Percentiles rank a stretch among this genome's conserved stretches.
phyloP scores from a whole-genome alignment of 371 early-diverging fungal genomes.

The Circinella umbellata region DNA sequence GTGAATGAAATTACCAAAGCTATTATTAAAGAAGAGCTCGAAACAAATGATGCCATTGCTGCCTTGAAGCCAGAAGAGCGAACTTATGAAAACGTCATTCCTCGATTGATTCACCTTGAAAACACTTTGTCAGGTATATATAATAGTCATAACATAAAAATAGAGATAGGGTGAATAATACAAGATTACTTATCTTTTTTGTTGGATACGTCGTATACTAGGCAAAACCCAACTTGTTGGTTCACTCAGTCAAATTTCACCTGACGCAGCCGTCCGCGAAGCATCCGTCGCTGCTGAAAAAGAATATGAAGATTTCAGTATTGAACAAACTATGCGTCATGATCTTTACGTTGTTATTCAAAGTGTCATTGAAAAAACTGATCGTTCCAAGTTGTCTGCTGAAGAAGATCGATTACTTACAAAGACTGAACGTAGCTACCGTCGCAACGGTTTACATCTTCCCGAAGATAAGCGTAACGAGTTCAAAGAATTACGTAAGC shows the following conservation, averaged over 20 bases:
- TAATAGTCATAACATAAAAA: too few species aligned
- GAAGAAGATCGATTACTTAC: constrained; percentile 75
- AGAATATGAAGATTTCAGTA: constrained; percentile 69
- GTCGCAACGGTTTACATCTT: constrained; percentile 75
- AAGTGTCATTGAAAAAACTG: constrained; percentile 57
- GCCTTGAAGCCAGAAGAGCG: constrained; percentile 52
- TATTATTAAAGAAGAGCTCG: constrained; percentile 42
- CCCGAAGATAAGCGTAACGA: constrained; percentile 62
- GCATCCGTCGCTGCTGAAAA: constrained; percentile 71
- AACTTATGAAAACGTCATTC: constrained; percentile 68
- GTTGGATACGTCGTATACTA: background rate
- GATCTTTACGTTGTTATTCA: constrained; percentile 74
- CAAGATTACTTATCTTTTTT: background rate
- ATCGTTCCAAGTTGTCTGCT: constrained; percentile 45
- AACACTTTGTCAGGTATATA: constrained; percentile 43
- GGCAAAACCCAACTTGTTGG: constrained; percentile 55
- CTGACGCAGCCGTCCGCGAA: constrained; percentile 73
- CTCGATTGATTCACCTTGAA: constrained; percentile 57
- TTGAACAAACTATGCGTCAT: constrained; percentile 79
- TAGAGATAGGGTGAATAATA: background rate
- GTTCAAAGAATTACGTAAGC: constrained; percentile 68
- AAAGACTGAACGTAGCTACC: constrained; percentile 66
- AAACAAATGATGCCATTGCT: constrained; percentile 54
- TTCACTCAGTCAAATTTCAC: constrained; percentile 70
- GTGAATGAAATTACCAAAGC: constrained; percentile 37